These are phyloP conservation scores for Mortierella sp. DNA, from an alignment of 371 early-diverging fungal species.

Conservation along the genomic window DNA sequence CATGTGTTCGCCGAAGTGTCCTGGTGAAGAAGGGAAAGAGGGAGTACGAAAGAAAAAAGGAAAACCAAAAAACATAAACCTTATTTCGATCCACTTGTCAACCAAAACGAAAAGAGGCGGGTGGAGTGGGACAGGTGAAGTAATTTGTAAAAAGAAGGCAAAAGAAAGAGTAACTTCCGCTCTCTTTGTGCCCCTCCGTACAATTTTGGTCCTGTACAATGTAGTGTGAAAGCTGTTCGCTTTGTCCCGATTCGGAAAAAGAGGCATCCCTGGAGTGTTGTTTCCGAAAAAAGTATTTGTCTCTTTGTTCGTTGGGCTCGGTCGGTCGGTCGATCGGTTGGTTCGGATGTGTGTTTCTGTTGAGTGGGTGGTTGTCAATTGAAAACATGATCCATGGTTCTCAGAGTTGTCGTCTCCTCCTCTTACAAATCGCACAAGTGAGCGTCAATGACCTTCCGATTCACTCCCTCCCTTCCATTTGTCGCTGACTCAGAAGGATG, in stretches of 20 bases:
- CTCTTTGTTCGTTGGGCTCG: not conserved
- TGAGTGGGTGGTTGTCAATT: not conserved
- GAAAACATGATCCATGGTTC: not conserved
- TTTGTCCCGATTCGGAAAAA: conserved; percentile 4
- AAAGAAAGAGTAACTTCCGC: not conserved
- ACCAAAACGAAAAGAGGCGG: not conserved
- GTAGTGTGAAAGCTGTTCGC: not conserved
- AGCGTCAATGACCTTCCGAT: no score
- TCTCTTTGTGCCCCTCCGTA: not conserved
- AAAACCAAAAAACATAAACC: conserved; percentile 3
- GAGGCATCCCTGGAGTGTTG: not conserved
- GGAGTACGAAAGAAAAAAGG: not conserved
- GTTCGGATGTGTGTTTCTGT: not conserved
- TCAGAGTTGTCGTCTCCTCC: no score
- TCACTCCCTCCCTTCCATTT: no score
- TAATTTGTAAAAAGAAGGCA: not conserved
- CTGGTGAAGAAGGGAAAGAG: not conserved
- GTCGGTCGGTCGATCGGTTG: not conserved
- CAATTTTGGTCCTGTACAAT: not conserved
- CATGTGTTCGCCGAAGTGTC: conserved; percentile 5
- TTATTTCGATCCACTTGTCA: conserved; percentile 9
- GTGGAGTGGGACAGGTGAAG: not conserved
- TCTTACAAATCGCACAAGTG: no score
- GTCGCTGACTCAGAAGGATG: no score
- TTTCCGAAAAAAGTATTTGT: not conserved